phyloP scores from a whole-genome alignment of 495 filamentous ascomycete species.

The Penicillium cataractarum region DNA sequence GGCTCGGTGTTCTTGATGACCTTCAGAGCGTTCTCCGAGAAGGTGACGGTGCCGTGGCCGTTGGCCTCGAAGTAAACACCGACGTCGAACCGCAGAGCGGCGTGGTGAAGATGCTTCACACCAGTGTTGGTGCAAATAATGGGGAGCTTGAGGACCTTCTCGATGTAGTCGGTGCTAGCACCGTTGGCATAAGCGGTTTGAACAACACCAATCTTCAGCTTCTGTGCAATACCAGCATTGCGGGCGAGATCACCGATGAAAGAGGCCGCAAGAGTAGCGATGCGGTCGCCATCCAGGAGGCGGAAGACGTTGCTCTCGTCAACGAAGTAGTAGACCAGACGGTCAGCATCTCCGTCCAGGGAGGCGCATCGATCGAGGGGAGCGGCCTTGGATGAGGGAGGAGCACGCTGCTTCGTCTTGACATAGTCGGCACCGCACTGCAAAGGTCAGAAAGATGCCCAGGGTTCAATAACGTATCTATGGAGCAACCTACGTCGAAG shows the following conservation, averaged over 20 bases:
- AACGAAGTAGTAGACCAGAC: constrained; percentile 92
- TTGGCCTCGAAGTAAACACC: constrained; percentile 99
- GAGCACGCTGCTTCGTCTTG: constrained; percentile 92
- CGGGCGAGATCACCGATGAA: constrained; percentile 91
- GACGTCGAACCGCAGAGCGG: constrained; percentile 85
- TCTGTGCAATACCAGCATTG: constrained; percentile 73
- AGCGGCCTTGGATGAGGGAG: constrained; percentile 76
- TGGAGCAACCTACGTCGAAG: constrained; percentile 63
- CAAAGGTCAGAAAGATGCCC: neutral
- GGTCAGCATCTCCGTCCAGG: constrained; percentile 92
- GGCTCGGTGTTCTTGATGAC: constrained; percentile 76
- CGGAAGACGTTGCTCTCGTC: constrained; percentile 81
- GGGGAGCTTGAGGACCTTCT: constrained; percentile 82
- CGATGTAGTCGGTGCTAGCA: constrained; percentile 88
- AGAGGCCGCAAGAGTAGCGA: constrained; percentile 88
- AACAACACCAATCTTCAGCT: constrained; percentile 87
- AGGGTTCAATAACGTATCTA: neutral
- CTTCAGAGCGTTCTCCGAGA: constrained; percentile 79
- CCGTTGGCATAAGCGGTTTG: constrained; percentile 99
- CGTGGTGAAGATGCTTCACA: constrained; percentile 97
- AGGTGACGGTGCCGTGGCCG: constrained; percentile 94
- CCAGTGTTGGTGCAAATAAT: constrained; percentile 93
- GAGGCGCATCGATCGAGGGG: constrained; percentile 84
- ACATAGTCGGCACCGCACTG: constrained; percentile 97
- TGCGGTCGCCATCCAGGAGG: constrained; percentile 94